Evolutionary conservation across 495 filamentous ascomycete genomes (phyloP).

Genomic region (Penicillium desertorum): DNA sequence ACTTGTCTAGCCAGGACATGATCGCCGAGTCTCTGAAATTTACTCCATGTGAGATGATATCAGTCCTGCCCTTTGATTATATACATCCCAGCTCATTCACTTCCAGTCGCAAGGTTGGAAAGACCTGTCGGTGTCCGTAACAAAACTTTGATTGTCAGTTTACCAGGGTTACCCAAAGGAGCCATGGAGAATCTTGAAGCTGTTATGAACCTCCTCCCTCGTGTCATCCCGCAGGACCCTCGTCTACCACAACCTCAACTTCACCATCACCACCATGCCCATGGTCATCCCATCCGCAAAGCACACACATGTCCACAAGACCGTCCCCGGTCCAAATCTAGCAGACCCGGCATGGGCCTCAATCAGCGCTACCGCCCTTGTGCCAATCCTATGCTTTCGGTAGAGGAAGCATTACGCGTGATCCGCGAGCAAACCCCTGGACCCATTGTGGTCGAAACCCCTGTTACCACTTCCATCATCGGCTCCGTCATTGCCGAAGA

Average conservation of each 20-base stretch:
- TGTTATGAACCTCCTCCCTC: conserved; percentile 81
- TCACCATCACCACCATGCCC: conserved; percentile 52
- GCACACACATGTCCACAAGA: conserved; percentile 66
- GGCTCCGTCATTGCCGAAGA: conserved; percentile 81
- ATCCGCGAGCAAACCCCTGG: conserved; percentile 68
- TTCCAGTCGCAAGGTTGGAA: conserved; percentile 88
- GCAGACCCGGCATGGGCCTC: conserved; percentile 75
- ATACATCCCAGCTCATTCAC: conserved; percentile 21
- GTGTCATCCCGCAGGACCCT: conserved; percentile 75
- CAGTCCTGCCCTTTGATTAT: conserved; percentile 14
- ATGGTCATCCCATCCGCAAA: conserved; percentile 56
- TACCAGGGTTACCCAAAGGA: conserved; percentile 94
- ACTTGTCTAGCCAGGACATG: conserved; percentile 74
- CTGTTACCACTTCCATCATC: conserved; percentile 62
- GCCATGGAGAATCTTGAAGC: conserved; percentile 89
- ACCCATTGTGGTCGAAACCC: conserved; percentile 53
- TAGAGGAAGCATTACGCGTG: conserved; percentile 72
- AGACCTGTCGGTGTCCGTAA: conserved; percentile 86
- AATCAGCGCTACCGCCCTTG: conserved; percentile 74
- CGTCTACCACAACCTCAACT: conserved; percentile 41
- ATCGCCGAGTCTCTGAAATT: conserved; percentile 76
- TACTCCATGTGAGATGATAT: conserved; percentile 74
- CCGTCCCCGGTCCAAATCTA: conserved; percentile 62
- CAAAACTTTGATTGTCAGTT: conserved; percentile 79
- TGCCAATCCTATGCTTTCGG: conserved; percentile 88